phyloP scores from a whole-genome alignment of 2,329 filamentous ascomycete genomes.

The Phyllosticta ampelicida region DNA sequence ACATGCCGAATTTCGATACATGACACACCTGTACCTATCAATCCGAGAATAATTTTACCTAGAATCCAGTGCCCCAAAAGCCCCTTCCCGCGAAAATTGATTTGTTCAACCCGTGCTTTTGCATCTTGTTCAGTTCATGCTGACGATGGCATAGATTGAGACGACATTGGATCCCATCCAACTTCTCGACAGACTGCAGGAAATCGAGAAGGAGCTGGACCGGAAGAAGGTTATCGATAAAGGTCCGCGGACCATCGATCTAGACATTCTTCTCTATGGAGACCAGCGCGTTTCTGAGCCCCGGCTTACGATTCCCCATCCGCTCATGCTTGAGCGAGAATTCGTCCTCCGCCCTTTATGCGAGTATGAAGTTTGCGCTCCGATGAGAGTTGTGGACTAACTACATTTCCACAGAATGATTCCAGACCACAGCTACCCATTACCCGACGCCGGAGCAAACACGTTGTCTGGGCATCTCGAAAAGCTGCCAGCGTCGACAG shows the following conservation, averaged over 20 bases:
- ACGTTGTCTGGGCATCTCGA: slow-evolving; percentile 23
- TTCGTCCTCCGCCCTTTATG: slow-evolving; percentile 84
- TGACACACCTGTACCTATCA: not conserved
- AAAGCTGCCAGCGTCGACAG: slow-evolving; percentile 24
- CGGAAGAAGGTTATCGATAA: slow-evolving; percentile 82
- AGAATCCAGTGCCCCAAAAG: no score
- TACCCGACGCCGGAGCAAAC: slow-evolving; percentile 32
- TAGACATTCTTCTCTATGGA: slow-evolving; percentile 83
- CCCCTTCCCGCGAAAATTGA: no score
- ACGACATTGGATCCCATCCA: slow-evolving; percentile 64
- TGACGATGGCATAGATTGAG: slow-evolving; percentile 52
- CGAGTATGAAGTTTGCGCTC: slow-evolving; percentile 44
- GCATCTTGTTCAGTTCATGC: not conserved
- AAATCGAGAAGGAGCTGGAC: slow-evolving; percentile 70
- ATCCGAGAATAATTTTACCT: no score
- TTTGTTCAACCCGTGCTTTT: not conserved
- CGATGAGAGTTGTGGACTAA: not conserved
- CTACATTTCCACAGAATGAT: slow-evolving; percentile 17
- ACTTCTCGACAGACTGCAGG: slow-evolving; percentile 70
- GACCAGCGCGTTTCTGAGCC: slow-evolving; percentile 54
- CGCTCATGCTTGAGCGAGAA: slow-evolving; percentile 76
- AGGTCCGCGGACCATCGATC: slow-evolving; percentile 85
- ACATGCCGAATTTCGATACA: not conserved
- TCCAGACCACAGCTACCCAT: slow-evolving; percentile 16
- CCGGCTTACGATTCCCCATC: slow-evolving; percentile 74